These are phyloP conservation scores for Monascus ruber DNA, from an alignment of 2,329 filamentous ascomycete species.

Conservation along the genomic window DNA sequence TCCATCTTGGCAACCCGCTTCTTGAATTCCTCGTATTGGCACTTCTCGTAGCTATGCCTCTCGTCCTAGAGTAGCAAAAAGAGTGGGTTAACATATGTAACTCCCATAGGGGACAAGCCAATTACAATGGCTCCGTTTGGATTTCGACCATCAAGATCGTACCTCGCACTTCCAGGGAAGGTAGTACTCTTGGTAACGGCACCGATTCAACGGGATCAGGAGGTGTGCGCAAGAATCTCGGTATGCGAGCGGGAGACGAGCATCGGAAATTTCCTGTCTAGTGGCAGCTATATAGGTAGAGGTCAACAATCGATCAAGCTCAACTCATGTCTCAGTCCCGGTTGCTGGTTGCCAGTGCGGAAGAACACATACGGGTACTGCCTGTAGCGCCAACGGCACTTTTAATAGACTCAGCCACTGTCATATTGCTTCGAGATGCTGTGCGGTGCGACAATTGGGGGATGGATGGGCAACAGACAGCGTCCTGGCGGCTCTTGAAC, in stretches of 20 bases:
- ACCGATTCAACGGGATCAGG: slow-evolving; percentile 89
- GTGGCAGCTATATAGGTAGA: slow-evolving; percentile 14
- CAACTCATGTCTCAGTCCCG: slow-evolving; percentile 1
- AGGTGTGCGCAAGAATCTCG: slow-evolving; percentile 92
- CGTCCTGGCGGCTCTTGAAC: slow-evolving; percentile 17
- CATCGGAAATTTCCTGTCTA: slow-evolving; percentile 87
- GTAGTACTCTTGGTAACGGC: slow-evolving; percentile 84
- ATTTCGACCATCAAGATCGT: slow-evolving; percentile 24
- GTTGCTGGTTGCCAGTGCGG: slow-evolving; percentile 12
- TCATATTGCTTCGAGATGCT: slow-evolving; percentile 26
- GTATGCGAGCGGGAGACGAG: slow-evolving; percentile 78
- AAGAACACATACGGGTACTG: slow-evolving; percentile 22
- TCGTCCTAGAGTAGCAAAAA: slow-evolving; percentile 55
- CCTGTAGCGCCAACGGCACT: slow-evolving; percentile 36
- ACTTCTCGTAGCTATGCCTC: slow-evolving; percentile 96
- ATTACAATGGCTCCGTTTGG: neutral
- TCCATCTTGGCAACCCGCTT: slow-evolving; percentile 98
- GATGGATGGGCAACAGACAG: slow-evolving; percentile 9
- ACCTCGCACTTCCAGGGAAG: slow-evolving; percentile 97
- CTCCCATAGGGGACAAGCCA: neutral
- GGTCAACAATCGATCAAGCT: slow-evolving; percentile 6
- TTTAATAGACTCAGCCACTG: slow-evolving; percentile 38
- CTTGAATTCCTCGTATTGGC: slow-evolving; percentile 98
- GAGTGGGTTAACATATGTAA: slow-evolving; percentile 3
- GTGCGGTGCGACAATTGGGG: slow-evolving; percentile 5